These are phyloP conservation scores for Pythium myriotylum DNA, from an alignment of 352 stramenopile genomes.

Conservation along the genomic window DNA sequence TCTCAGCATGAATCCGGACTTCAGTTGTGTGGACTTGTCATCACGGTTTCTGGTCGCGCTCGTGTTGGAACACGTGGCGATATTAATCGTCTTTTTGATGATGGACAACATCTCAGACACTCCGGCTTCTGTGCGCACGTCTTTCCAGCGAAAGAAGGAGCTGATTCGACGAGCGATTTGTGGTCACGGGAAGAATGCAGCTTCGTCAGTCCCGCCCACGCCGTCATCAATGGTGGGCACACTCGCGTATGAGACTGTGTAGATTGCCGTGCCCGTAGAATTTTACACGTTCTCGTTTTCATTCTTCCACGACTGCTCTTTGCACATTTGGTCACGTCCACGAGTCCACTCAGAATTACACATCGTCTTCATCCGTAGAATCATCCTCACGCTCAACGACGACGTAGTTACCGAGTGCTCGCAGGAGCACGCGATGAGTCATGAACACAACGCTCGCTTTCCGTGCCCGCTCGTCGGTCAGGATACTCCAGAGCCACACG, in stretches of 20 bases:
- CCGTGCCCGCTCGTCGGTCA: slow-evolving; percentile 21
- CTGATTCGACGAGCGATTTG: slow-evolving; percentile 85
- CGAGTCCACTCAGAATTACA: neutral
- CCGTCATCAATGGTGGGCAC: slow-evolving; percentile 22
- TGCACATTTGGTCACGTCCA: neutral
- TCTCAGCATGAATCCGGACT: slow-evolving; percentile 78
- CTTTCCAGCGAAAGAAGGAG: slow-evolving; percentile 86
- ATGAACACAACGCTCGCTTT: slow-evolving; percentile 24
- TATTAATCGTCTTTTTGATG: slow-evolving; percentile 77
- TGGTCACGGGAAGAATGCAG: slow-evolving; percentile 50
- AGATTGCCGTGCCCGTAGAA: slow-evolving; percentile 9
- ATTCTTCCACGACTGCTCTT: neutral
- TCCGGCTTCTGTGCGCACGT: slow-evolving; percentile 69
- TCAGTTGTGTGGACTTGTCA: slow-evolving; percentile 74
- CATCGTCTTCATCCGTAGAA: slow-evolving; percentile 12
- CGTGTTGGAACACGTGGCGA: slow-evolving; percentile 71
- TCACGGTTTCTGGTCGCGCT: slow-evolving; percentile 82
- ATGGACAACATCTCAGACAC: slow-evolving; percentile 85
- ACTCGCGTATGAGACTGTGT: slow-evolving; percentile 27
- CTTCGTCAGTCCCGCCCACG: slow-evolving; percentile 31
- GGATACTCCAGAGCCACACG: slow-evolving; percentile 22
- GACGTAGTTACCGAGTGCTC: slow-evolving; percentile 13
- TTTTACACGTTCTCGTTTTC: slow-evolving; percentile 19
- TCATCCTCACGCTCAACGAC: slow-evolving; percentile 24
- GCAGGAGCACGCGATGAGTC: slow-evolving; percentile 15